Evolutionary conservation across 129 eudicot species (phyloP).

Genomic region (Helichrysum umbraculigerum): DNA sequence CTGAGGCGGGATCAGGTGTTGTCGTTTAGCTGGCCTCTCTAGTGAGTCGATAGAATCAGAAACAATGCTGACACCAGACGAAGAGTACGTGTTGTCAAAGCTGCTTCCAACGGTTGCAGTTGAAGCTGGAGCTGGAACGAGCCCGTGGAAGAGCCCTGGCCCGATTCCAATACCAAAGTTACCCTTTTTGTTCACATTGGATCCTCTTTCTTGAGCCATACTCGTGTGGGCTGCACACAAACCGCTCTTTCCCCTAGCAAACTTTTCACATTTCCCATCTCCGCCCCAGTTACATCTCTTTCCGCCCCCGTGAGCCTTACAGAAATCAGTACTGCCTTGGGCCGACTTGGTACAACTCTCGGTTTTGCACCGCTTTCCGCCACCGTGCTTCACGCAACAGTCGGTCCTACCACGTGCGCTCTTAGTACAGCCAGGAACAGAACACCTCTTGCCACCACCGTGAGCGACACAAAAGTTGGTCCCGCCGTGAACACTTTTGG

Average conservation of each 20-base stretch:
- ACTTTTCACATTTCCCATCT: slow-evolving; percentile 85
- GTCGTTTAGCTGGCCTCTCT: slow-evolving; percentile 58
- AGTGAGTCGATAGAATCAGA: slow-evolving; percentile 61
- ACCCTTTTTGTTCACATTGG: slow-evolving; percentile 39
- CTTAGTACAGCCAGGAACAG: slow-evolving; percentile 78
- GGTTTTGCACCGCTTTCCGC: slow-evolving; percentile 80
- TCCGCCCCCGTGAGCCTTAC: slow-evolving; percentile 98
- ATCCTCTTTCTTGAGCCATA: slow-evolving; percentile 57
- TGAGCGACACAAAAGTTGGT: slow-evolving; percentile 93
- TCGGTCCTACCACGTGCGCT: slow-evolving; percentile 95
- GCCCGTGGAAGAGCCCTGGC: slow-evolving; percentile 81
- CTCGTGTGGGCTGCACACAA: slow-evolving; percentile 85
- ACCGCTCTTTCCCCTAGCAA: slow-evolving; percentile 89
- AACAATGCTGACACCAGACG: slow-evolving; percentile 52
- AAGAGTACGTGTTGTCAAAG: slow-evolving; percentile 49
- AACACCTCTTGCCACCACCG: slow-evolving; percentile 92
- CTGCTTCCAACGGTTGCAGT: slow-evolving; percentile 32
- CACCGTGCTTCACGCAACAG: slow-evolving; percentile 89
- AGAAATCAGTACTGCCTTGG: slow-evolving; percentile 94
- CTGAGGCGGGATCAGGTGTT: slow-evolving; percentile 78
- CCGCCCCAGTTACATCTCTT: slow-evolving; percentile 89
- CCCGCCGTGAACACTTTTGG: slow-evolving; percentile 96
- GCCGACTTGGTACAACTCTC: slow-evolving; percentile 85
- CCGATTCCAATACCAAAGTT: slow-evolving; percentile 59
- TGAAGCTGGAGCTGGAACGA: slow-evolving; percentile 48